Conservation (phyloP, 2,329 filamentous ascomycete genomes). For the Nemania sp. region DNA sequence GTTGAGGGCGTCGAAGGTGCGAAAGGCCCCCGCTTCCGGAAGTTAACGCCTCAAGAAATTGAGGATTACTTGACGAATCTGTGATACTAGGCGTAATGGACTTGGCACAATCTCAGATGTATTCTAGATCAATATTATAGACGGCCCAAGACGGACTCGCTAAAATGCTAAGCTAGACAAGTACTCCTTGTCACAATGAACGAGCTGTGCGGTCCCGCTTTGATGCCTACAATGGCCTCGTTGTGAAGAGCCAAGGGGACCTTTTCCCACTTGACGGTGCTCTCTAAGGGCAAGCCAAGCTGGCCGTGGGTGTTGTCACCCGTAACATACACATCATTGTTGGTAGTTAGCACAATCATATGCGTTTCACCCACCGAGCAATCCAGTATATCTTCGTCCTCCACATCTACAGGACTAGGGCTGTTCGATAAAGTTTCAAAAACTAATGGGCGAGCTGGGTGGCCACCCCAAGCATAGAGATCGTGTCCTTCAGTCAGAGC, state of each 20-base stretch:
- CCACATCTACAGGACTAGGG: slow-evolving; percentile 52
- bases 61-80: slow-evolving; percentile 99
- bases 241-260: slow-evolving; percentile 38
- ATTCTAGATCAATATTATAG: slow-evolving; percentile 52
- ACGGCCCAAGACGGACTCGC: slow-evolving; percentile 42
- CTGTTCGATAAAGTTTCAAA: slow-evolving; percentile 35
- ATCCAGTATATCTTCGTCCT: slow-evolving; percentile 57
- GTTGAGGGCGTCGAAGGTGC: slow-evolving; percentile 87
- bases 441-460: slow-evolving; percentile 42
- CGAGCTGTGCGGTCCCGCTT: slow-evolving; percentile 53
- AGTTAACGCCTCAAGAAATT: slow-evolving; percentile 96
- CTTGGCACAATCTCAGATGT: slow-evolving; percentile 43
- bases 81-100: slow-evolving; percentile 53
- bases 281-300: slow-evolving; percentile 50
- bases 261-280: slow-evolving; percentile 42
- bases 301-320: slow-evolving; percentile 64
- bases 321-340: slow-evolving; percentile 55
- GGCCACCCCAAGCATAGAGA: slow-evolving; percentile 65
- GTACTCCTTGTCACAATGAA: slow-evolving; percentile 49
- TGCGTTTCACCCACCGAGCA: slow-evolving; percentile 62
- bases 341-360: slow-evolving; percentile 56
- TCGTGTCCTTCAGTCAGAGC: slow-evolving; percentile 61
- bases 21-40: slow-evolving; percentile 84
- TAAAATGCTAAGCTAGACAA: slow-evolving; percentile 32
- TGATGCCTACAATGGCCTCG: slow-evolving; percentile 46